A percentile compares a stretch with the other conserved stretches of the same genome.
Conservation (phyloP, 2,329 filamentous ascomycete species). For the Alternaria triticina region DNA sequence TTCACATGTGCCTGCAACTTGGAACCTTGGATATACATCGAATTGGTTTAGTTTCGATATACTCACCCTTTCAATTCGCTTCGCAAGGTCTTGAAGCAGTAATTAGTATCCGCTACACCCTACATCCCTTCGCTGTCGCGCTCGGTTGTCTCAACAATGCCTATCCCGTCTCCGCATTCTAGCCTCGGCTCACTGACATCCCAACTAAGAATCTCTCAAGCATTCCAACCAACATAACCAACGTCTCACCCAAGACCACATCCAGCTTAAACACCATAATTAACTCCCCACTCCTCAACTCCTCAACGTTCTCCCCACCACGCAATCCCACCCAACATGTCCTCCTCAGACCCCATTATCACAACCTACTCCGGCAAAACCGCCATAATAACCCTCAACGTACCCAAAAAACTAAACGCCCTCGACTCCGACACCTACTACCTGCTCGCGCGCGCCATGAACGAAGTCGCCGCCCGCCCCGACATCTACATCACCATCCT, state of each 20-base stretch:
- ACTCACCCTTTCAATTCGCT: too few relatives aligned
- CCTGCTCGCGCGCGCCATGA: slow-evolving; percentile 72
- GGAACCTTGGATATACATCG: too few relatives aligned
- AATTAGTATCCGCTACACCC: neutral
- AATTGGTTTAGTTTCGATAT: too few relatives aligned
- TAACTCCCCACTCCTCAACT: neutral
- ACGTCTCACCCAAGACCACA: slow-evolving; percentile 10
- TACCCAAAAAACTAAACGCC: slow-evolving; percentile 86
- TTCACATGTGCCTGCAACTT: slow-evolving; percentile 2
- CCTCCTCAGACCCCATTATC: slow-evolving; percentile 56
- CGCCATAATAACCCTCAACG: slow-evolving; percentile 86
- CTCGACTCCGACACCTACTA: slow-evolving; percentile 77
- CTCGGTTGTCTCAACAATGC: neutral
- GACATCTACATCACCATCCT: slow-evolving; percentile 86
- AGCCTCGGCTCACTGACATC: slow-evolving; percentile 27
- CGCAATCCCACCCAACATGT: slow-evolving; percentile 34
- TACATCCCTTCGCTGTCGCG: neutral
- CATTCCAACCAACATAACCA: slow-evolving; percentile 13
- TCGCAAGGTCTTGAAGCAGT: too few relatives aligned
- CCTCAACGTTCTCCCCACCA: neutral
- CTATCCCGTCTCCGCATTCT: slow-evolving; percentile 22
- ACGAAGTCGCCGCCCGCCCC: slow-evolving; percentile 77
- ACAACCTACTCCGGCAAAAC: slow-evolving; percentile 71
- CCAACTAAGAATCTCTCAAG: neutral
- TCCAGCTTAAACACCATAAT: neutral